Evolutionary conservation across 148 eudicot genomes (phyloP), one percentile per base, ranked within the genome.

Genomic region (Limonium bicolor): DNA sequence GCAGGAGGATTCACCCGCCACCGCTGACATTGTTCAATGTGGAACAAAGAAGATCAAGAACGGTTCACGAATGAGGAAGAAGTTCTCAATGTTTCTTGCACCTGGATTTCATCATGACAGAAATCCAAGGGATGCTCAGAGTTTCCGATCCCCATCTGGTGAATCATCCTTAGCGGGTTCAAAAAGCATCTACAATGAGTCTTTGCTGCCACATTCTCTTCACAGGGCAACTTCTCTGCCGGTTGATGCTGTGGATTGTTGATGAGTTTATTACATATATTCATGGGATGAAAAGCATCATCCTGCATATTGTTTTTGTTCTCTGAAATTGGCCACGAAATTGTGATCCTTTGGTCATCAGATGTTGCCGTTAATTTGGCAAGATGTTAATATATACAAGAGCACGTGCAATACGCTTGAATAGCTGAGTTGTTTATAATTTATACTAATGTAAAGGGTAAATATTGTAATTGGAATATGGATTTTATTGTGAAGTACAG

Each of bases 171-270:
- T 58, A 51, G 57, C 68, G 44, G 60, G 12, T 8, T 29, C 33
- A 29, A n/a, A 69, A 58, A 62, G 56, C 56, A 73, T 60, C 33
- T 71, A 58, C 26, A 20, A 61, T 7, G 70, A 54, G 36, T 45
- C 58, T 5, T 53, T 75, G 59, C 48, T 72, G 52, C 83, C 90
- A 16, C 65, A 66, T 28, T 55, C 79, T 15, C 80, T 80, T 53
- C 87, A 75, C 50, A 60, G 93, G 55, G 74, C 96, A 19, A 64
- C 65, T 48, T 81, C 94, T 48, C 75, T 81, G 21, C 87, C 94
- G 1, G 77, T 78, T 54, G 84, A 81, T 70, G 69, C 83, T 36
- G 60, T 74, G 43, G 84, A 82, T 38, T 58, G 65, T 29, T 77
- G 50, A 68, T 48, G 25, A 20, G 27, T n/a, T 0, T 19, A 18